phyloP scores from a whole-genome alignment of 2,329 filamentous ascomycete genomes.

The Sphaceloma murrayae region DNA sequence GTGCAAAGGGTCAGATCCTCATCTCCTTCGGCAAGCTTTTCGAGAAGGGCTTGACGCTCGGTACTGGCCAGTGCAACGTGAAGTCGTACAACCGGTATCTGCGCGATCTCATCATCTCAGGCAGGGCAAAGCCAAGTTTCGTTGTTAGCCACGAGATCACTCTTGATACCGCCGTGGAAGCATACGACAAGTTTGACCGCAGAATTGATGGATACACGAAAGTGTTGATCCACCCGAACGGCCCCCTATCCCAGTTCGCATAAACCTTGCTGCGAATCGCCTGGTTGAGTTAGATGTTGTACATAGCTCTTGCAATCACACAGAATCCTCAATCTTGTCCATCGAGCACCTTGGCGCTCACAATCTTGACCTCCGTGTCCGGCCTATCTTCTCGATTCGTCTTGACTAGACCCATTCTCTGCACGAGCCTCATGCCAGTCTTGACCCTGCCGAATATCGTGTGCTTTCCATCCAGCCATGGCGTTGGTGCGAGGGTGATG shows the following conservation, averaged over 20 bases:
- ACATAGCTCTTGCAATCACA: conserved; percentile 10
- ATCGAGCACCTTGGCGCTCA: conserved; percentile 61
- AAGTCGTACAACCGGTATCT: conserved; percentile 59
- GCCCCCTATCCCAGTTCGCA: conserved; percentile 27
- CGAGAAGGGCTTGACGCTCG: conserved; percentile 54
- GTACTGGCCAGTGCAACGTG: conserved; percentile 58
- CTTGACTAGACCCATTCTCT: conserved; percentile 79
- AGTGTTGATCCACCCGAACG: conserved; percentile 58
- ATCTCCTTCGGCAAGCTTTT: conserved; percentile 59
- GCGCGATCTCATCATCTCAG: conserved; percentile 55
- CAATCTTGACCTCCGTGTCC: conserved; percentile 69
- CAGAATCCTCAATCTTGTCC: conserved; percentile 35
- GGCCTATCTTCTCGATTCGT: conserved; percentile 75
- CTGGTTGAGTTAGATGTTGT: too few species aligned
- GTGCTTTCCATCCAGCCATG: conserved; percentile 95
- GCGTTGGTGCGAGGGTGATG: conserved; percentile 84
- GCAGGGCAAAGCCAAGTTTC: conserved; percentile 56
- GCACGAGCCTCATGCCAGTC: conserved; percentile 70
- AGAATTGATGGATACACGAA: conserved; percentile 59
- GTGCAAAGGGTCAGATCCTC: conserved; percentile 54
- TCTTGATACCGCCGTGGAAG: conserved; percentile 47
- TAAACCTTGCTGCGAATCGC: too few species aligned
- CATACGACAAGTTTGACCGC: conserved; percentile 59
- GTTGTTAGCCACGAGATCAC: conserved; percentile 56
- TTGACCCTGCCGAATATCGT: conserved; percentile 92